Percentiles rank a stretch among this genome's conserved stretches.
Conservation (phyloP, 164 flowering plant genomes). For the Nymphaea thermarum region DNA sequence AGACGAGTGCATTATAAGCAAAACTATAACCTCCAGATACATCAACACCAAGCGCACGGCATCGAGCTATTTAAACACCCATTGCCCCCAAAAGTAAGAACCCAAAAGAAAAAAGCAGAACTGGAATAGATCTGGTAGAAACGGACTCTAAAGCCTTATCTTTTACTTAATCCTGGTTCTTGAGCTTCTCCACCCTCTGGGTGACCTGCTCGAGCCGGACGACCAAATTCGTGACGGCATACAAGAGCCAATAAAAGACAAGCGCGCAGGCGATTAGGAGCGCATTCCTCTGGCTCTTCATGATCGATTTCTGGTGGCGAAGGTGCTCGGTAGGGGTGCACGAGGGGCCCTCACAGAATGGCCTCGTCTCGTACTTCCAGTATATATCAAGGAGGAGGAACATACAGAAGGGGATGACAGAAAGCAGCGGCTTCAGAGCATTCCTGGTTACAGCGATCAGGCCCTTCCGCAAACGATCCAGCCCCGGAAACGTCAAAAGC, state of each 20-base stretch:
- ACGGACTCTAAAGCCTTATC: background rate
- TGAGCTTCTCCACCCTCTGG: conserved; percentile 63
- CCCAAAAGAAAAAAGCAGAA: background rate
- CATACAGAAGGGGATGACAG: conserved; percentile 32
- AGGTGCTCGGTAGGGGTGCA: conserved; percentile 39
- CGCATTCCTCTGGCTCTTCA: conserved; percentile 92
- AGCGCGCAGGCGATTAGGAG: conserved; percentile 72
- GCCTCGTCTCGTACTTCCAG: conserved; percentile 39
- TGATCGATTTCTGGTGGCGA: conserved; percentile 84
- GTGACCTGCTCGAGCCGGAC: conserved; percentile 58
- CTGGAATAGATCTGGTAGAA: background rate
- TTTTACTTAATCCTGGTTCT: conserved; percentile 20
- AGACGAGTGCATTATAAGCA: too few relatives aligned
- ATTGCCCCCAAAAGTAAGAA: background rate
- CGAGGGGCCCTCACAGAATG: conserved; percentile 16
- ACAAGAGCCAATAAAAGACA: conserved; percentile 82
- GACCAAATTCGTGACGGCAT: conserved; percentile 54
- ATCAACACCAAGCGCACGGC: too few relatives aligned
- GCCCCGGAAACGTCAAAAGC: conserved; percentile 30
- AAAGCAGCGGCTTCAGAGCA: conserved; percentile 28
- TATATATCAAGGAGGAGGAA: conserved; percentile 34
- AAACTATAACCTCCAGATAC: too few relatives aligned
- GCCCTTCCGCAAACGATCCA: conserved; percentile 24
- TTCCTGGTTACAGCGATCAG: conserved; percentile 22
- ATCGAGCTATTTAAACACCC: background rate